Evolutionary conservation across 2,329 filamentous ascomycete species (phyloP), one percentile per base, ranked within the genome.

Genomic region (Dothidotthia symphoricarpi): DNA sequence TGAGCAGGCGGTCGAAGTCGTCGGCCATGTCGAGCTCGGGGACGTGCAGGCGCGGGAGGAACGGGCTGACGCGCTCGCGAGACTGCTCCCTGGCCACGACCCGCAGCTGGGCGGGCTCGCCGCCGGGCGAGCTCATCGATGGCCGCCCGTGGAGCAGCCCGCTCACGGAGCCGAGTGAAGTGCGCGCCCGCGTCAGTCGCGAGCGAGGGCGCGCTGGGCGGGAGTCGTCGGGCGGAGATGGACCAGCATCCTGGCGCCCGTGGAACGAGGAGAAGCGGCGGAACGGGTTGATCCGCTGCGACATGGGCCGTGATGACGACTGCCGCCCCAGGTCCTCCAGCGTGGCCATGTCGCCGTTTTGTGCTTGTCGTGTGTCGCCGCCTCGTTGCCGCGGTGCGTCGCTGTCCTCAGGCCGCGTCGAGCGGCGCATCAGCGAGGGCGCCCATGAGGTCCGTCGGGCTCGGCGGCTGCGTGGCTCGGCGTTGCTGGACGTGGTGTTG

Each of bases 1-100:
- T 35, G 24, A 51, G 39, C 15, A 64, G 44, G 30, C 63, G 58
- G 32, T 66, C 65, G 33, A 68, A 64, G 44, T 63, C 56, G 25
- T 66, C 43, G 28, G 63, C 63, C 24, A 68, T 51, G 5, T 64
- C 63, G 22, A 62, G 64, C 9, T 61, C 50, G 34, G 57, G 56
- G 64, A 59, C 36, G 67, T 66, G 31, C 69, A 66, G 47, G 64
- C 59, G 17, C 68, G 47, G 29, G 61, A 50, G 42, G 57, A 57
- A 25, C 59, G 65, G 33, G 58, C 60, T 35, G 28, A 58, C 45
- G 55, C 68, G 43, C 45, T 59, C 7, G 39, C 45, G 14, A 42
- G 39, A 25, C 43, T 49, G 9, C 13, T 14, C 25, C 11, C 38
- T 45, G 19, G 56, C 44, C 16, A 50, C 42, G 16, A 53, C 58